Conservation (phyloP, 164 flowering plant genomes). For the Stephania japonica region DNA sequence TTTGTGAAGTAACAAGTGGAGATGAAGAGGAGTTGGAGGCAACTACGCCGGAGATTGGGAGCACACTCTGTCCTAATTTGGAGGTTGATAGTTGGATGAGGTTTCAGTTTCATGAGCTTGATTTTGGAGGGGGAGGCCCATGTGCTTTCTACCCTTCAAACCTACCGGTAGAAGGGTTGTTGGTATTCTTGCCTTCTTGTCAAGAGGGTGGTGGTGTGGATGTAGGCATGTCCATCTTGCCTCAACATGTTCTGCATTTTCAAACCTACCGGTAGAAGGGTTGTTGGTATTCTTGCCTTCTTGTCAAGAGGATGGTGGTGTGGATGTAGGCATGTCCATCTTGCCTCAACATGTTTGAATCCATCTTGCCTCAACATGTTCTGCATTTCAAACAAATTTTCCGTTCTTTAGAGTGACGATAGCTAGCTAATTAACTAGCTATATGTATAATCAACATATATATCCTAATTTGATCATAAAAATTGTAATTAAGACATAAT, state of each 20-base stretch:
- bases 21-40: constrained; percentile 15
- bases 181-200: constrained; percentile 19
- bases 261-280: constrained; percentile 21
- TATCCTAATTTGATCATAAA: too few species aligned
- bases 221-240: constrained; percentile 16
- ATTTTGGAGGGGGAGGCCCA: constrained; percentile 22
- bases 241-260: constrained; percentile 14
- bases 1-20: constrained; percentile 7
- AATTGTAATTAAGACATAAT: too few species aligned
- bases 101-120: constrained; percentile 23
- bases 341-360: constrained; percentile 20
- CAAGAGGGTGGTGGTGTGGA: constrained; percentile 17
- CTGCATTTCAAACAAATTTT: constrained; percentile 15
- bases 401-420: constrained; percentile 12
- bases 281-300: constrained; percentile 18
- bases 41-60: constrained; percentile 16
- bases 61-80: constrained; percentile 15
- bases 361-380: too few species aligned
- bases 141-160: constrained; percentile 19
- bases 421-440: too few species aligned
- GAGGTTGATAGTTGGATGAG: constrained; percentile 24
- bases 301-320: constrained; percentile 17
- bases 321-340: constrained; percentile 14
- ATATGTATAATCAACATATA: not conserved
- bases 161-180: constrained; percentile 17